These are phyloP conservation scores for Tetrahymena malaccensis DNA, from an alignment of 73 alveolate genomes.

Conservation along the genomic window DNA sequence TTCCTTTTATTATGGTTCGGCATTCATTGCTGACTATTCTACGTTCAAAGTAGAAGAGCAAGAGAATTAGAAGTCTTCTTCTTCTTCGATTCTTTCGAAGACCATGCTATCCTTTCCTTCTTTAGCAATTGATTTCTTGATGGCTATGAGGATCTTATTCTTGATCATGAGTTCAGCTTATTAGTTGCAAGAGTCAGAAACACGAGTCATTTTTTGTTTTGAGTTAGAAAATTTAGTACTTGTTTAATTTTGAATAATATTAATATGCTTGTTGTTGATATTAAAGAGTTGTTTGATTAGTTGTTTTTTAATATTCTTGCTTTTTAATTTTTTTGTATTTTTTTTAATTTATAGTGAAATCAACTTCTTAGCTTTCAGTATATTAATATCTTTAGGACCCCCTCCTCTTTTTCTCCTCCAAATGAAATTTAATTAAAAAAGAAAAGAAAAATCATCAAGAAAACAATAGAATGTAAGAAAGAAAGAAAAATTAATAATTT, in stretches of 20 bases:
- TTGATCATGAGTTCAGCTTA: background rate
- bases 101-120: background rate
- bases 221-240: background rate
- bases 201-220: background rate
- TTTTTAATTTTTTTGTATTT: background rate
- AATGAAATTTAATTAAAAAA: background rate
- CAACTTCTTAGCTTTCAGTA: background rate
- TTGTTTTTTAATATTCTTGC: background rate
- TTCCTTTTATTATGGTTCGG: background rate
- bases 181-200: background rate
- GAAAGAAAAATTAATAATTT: background rate
- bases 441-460: background rate
- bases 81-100: background rate
- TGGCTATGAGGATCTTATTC: background rate
- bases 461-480: background rate
- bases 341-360: background rate
- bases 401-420: background rate
- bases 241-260: background rate
- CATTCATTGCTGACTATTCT: background rate
- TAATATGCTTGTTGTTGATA: background rate
- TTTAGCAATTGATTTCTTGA: background rate
- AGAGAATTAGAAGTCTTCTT: background rate
- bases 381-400: background rate
- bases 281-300: background rate
- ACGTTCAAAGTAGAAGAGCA: background rate